Conservation (phyloP, 306 rosid species). For the Quercus alba region DNA sequence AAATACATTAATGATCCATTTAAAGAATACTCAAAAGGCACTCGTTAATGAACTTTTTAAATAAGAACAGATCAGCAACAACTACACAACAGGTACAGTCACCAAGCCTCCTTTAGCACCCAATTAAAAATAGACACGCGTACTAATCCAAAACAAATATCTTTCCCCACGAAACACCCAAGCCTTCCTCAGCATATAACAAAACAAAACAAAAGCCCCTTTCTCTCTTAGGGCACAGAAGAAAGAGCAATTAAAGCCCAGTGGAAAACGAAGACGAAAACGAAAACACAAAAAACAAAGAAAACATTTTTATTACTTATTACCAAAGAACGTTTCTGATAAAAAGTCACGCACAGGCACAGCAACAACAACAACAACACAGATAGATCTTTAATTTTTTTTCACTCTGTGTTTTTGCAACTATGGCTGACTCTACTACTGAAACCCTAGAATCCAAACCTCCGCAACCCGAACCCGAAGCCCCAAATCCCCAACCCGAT, state of each 20-base stretch:
- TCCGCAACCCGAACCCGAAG: conserved; percentile 29
- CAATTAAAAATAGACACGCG: not conserved
- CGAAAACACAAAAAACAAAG: not conserved
- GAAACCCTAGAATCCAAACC: conserved; percentile 47
- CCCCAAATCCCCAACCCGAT: conserved; percentile 44
- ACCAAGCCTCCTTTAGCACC: too few relatives aligned
- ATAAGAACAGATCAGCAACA: too few relatives aligned
- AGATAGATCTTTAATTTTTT: too few relatives aligned
- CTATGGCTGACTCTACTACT: conserved; percentile 75
- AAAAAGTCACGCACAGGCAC: too few relatives aligned
- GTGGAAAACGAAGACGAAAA: not conserved
- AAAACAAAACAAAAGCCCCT: not conserved
- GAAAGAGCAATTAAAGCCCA: not conserved
- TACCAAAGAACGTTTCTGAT: too few relatives aligned
- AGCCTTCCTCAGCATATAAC: not conserved
- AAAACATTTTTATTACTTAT: too few relatives aligned
- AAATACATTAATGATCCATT: too few relatives aligned
- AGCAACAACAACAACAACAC: too few relatives aligned
- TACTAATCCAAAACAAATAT: not conserved
- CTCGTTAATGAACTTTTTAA: too few relatives aligned
- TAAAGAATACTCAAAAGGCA: accelerated
- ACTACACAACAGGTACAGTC: too few relatives aligned
- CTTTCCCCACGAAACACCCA: not conserved
- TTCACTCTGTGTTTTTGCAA: not conserved
- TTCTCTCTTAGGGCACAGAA: not conserved